These are phyloP conservation scores for Hyparrhenia diplandra DNA, from an alignment of 176 grass and related monocot genomes.

Conservation along the genomic window DNA sequence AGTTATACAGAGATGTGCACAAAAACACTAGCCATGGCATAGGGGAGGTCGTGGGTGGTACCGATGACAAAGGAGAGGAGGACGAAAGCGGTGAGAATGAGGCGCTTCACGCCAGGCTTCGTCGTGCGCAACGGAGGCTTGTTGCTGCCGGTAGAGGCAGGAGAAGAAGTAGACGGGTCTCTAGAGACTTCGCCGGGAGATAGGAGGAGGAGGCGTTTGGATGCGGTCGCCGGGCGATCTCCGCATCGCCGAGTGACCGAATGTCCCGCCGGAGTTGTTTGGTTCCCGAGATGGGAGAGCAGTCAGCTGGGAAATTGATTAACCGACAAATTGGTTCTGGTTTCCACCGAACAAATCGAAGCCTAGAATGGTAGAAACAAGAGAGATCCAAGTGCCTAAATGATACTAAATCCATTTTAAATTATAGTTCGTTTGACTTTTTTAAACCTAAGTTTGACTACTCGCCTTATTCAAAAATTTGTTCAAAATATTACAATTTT, in stretches of 20 bases:
- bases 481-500: too few relatives aligned
- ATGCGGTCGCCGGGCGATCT: constrained; percentile 45
- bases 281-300: neutral
- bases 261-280: neutral
- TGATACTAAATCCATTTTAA: too few relatives aligned
- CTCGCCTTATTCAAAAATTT: too few relatives aligned
- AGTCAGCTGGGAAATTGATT: too few relatives aligned
- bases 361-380: too few relatives aligned
- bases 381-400: too few relatives aligned
- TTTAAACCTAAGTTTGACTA: too few relatives aligned
- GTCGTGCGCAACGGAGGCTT: constrained; percentile 16
- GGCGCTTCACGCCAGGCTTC: constrained; percentile 68
- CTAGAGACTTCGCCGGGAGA: neutral
- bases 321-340: too few relatives aligned
- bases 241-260: constrained; percentile 26
- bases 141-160: neutral
- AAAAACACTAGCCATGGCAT: neutral
- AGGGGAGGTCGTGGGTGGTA: constrained; percentile 9
- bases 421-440: too few relatives aligned
- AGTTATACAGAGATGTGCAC: neutral
- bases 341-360: too few relatives aligned
- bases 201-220: neutral
- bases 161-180: neutral
- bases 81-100: constrained; percentile 62
- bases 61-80: constrained; percentile 70